These are phyloP conservation scores for Serendipita sp. DNA, from an alignment of 768 basidiomycete species.

Conservation along the genomic window DNA sequence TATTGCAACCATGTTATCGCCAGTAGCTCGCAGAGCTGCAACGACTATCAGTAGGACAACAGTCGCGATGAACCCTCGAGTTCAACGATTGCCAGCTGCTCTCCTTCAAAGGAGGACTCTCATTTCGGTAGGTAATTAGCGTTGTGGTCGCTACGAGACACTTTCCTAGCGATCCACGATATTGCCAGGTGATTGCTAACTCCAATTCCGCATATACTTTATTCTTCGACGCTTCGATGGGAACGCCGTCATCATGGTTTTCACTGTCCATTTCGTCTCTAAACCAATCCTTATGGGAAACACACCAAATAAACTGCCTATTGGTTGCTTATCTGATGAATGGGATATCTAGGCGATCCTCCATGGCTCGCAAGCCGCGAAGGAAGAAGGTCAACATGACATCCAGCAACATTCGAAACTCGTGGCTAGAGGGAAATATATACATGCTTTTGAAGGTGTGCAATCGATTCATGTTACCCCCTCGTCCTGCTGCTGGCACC, in stretches of 20 bases:
- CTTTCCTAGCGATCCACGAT: not conserved
- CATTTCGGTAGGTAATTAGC: not conserved
- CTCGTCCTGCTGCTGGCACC: too few relatives aligned
- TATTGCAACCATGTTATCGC: not conserved
- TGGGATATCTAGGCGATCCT: constrained; percentile 45
- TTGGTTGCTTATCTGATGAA: too few relatives aligned
- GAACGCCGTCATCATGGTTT: not conserved
- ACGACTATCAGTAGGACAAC: not conserved
- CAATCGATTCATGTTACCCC: constrained; percentile 3
- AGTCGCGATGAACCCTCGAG: not conserved
- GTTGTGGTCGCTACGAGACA: not conserved
- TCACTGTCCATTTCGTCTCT: not conserved
- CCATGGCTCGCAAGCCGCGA: constrained; percentile 87
- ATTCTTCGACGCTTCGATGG: not conserved
- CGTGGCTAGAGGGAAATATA: constrained; percentile 86
- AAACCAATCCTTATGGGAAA: not conserved
- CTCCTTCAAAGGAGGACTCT: not conserved
- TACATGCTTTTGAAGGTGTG: constrained; percentile 80
- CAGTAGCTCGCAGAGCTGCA: not conserved
- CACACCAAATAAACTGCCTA: not conserved
- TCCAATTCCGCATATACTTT: not conserved
- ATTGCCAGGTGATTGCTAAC: not conserved
- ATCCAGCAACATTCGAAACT: constrained; percentile 70
- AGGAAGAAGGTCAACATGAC: constrained; percentile 61
- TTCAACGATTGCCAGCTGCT: not conserved